These are phyloP conservation scores for Herpetomonas samuelpessoai DNA, from an alignment of 208 protist genomes.

Conservation along the genomic window DNA sequence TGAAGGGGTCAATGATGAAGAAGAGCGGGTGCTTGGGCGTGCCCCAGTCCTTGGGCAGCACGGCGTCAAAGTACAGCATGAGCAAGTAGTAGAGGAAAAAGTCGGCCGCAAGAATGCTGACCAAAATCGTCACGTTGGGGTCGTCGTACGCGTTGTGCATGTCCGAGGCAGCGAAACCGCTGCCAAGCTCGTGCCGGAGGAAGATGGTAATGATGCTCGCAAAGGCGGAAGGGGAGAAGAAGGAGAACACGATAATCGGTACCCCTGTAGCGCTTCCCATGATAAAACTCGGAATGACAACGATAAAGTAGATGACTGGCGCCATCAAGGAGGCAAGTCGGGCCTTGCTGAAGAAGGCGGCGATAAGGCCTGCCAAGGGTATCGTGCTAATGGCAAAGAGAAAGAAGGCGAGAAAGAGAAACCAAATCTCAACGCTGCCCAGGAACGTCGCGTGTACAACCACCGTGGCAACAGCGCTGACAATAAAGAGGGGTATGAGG, in stretches of 20 bases:
- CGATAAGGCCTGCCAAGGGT: slow-evolving; percentile 26
- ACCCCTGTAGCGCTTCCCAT: slow-evolving; percentile 20
- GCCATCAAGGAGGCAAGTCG: slow-evolving; percentile 30
- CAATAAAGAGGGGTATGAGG: slow-evolving; percentile 16
- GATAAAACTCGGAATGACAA: slow-evolving; percentile 43
- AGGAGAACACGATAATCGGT: slow-evolving; percentile 18
- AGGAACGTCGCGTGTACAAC: slow-evolving; percentile 34
- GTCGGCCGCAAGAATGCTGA: slow-evolving; percentile 36
- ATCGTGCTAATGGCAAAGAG: slow-evolving; percentile 31
- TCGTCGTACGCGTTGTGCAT: slow-evolving; percentile 13
- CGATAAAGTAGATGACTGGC: slow-evolving; percentile 47
- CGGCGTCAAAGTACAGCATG: slow-evolving; percentile 55
- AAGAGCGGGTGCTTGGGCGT: slow-evolving; percentile 52
- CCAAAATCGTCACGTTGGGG: slow-evolving; percentile 16
- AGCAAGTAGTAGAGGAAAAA: slow-evolving; percentile 55
- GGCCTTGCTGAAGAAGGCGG: slow-evolving; percentile 44
- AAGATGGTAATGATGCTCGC: slow-evolving; percentile 27
- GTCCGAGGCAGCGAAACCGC: slow-evolving; percentile 25
- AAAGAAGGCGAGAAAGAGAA: slow-evolving; percentile 24
- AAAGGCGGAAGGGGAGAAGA: slow-evolving; percentile 52
- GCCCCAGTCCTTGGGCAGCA: slow-evolving; percentile 50
- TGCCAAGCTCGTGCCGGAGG: slow-evolving; percentile 29
- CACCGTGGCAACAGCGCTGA: slow-evolving; percentile 28
- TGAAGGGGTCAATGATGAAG: slow-evolving; percentile 41
- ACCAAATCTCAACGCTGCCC: slow-evolving; percentile 14